phyloP scores from a whole-genome alignment of 257 asterid species.

The Plectranthus barbatus region DNA sequence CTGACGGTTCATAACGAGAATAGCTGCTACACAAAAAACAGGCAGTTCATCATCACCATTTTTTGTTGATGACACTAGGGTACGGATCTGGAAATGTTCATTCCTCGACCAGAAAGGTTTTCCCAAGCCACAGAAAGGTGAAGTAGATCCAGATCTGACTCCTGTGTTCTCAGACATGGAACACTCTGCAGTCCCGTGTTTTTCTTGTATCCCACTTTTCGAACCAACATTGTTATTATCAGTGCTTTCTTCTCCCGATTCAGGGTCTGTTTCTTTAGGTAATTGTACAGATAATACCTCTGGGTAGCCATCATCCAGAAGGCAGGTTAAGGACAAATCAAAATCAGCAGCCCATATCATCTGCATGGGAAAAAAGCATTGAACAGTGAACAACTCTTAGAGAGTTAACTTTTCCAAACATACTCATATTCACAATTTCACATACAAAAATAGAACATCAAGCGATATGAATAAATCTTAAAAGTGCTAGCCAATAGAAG shows the following conservation, averaged over 20 bases:
- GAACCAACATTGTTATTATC: conserved; percentile 30
- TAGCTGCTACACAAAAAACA: conserved; percentile 92
- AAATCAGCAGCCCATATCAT: conserved; percentile 99
- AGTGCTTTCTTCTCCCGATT: conserved; percentile 48
- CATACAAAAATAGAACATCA: conserved; percentile 1
- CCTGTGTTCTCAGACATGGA: conserved; percentile 45
- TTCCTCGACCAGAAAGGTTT: conserved; percentile 72
- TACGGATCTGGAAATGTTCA: conserved; percentile 41
- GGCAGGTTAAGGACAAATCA: conserved; percentile 55
- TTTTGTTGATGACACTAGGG: conserved; percentile 47
- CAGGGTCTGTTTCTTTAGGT: conserved; percentile 47
- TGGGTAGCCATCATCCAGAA: conserved; percentile 65
- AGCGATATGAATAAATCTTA: background rate
- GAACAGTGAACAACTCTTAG: conserved; percentile 1
- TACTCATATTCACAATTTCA: too few species aligned
- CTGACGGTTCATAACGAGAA: conserved; percentile 85
- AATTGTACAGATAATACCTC: conserved; percentile 58
- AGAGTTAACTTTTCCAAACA: background rate
- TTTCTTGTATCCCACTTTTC: conserved; percentile 36
- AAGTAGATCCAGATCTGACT: conserved; percentile 40
- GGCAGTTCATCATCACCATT: conserved; percentile 88
- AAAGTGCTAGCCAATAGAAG: background rate
- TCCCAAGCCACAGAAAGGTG: conserved; percentile 87
- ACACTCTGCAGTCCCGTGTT: conserved; percentile 38
- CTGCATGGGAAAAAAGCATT: conserved; percentile 34